phyloP scores from a whole-genome alignment of 192 early-diverging fungal genomes.

The Lunasporangiospora selenospora region DNA sequence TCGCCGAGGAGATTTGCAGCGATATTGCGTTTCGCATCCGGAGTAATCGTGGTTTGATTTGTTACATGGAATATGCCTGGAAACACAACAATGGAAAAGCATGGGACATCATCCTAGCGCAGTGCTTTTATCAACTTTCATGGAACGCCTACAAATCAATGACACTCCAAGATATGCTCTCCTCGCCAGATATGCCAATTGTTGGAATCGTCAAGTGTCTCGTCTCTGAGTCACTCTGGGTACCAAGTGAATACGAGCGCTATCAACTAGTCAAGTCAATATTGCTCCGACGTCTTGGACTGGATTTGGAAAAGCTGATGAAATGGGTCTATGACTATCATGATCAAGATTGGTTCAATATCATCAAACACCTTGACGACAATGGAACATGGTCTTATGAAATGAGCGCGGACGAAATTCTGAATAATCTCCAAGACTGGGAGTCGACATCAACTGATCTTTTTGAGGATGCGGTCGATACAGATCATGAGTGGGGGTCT shows the following conservation, averaged over 20 bases:
- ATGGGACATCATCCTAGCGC: conserved; percentile 46
- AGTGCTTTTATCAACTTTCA: conserved; percentile 43
- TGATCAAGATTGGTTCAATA: conserved; percentile 33
- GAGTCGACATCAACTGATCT: conserved; percentile 36
- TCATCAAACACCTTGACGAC: conserved; percentile 40
- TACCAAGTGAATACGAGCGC: conserved; percentile 41
- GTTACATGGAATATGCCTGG: conserved; percentile 48
- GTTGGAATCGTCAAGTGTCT: conserved; percentile 28
- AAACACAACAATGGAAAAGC: conserved; percentile 35
- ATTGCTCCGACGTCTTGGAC: conserved; percentile 24
- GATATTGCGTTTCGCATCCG: conserved; percentile 39
- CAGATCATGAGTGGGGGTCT: conserved; percentile 37
- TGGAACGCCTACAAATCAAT: conserved; percentile 34
- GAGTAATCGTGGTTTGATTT: conserved; percentile 31
- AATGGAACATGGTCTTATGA: conserved; percentile 28
- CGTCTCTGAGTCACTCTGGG: conserved; percentile 33
- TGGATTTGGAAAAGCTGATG: conserved; percentile 28
- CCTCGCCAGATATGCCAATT: conserved; percentile 40
- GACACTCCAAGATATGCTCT: conserved; percentile 29
- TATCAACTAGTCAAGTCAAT: conserved; percentile 34
- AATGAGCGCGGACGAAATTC: conserved; percentile 20
- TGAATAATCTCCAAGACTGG: conserved; percentile 39
- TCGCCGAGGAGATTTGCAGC: conserved; percentile 43
- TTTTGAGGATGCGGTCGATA: conserved; percentile 42
- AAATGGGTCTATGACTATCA: conserved; percentile 39